phyloP scores from a whole-genome alignment of 2,329 filamentous ascomycete species.

The Salinomyces thailandicus region DNA sequence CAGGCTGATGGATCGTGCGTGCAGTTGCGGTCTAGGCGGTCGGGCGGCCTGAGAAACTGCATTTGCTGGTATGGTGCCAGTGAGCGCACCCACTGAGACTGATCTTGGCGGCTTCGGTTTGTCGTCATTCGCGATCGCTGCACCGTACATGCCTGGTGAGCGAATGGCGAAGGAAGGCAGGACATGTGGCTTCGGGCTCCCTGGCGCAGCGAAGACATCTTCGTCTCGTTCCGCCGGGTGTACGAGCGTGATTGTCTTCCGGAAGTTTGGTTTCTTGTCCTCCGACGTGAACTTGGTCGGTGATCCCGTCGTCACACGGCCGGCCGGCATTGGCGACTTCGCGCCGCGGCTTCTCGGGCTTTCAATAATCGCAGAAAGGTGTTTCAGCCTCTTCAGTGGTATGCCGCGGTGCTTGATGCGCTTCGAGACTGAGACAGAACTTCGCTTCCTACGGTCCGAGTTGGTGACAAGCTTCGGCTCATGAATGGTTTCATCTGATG shows the following conservation, averaged over 20 bases:
- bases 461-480: conserved; percentile 8
- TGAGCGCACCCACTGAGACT: conserved; percentile 19
- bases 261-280: conserved; percentile 11
- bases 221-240: conserved; percentile 4
- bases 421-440: conserved; percentile 16
- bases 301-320: neutral
- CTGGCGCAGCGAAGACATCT: conserved; percentile 12
- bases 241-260: conserved; percentile 7
- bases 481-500: conserved; percentile 29
- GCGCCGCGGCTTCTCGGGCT: conserved; percentile 23
- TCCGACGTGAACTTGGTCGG: conserved; percentile 4
- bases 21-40: conserved; percentile 12
- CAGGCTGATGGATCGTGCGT: conserved; percentile 25
- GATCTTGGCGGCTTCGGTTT: conserved; percentile 14
- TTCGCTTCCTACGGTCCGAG: conserved; percentile 13
- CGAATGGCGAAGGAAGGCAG: conserved; percentile 21
- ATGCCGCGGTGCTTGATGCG: conserved; percentile 12
- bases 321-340: conserved; percentile 17
- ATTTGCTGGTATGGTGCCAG: conserved; percentile 9
- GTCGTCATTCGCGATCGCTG: conserved; percentile 13
- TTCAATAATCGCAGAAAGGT: conserved; percentile 31
- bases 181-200: conserved; percentile 16
- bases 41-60: conserved; percentile 7
- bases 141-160: conserved; percentile 14
- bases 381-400: conserved; percentile 17